Conservation (phyloP, 164 flowering plant genomes). For the Echeveria elegans region DNA sequence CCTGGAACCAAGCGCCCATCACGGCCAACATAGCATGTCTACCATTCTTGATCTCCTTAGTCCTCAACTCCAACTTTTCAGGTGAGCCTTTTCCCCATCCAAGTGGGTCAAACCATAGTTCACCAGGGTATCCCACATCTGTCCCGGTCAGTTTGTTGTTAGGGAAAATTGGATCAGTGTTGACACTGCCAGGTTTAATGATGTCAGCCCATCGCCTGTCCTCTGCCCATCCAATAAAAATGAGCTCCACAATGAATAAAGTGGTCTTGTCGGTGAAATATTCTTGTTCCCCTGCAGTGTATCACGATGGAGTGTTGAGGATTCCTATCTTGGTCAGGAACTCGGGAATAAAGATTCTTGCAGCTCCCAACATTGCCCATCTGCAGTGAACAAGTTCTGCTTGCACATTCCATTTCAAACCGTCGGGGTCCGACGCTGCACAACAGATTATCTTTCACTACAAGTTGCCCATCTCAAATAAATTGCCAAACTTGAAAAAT, state of each 20-base stretch:
- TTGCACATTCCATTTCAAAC: slow-evolving; percentile 76
- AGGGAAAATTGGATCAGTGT: slow-evolving; percentile 97
- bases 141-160: slow-evolving; percentile 98
- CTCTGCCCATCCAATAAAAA: slow-evolving; percentile 94
- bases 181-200: slow-evolving; percentile 87
- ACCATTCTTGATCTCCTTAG: slow-evolving; percentile 95
- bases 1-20: slow-evolving; percentile 98
- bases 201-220: slow-evolving; percentile 84
- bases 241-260: slow-evolving; percentile 73
- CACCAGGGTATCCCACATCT: slow-evolving; percentile 97
- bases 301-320: slow-evolving; percentile 97
- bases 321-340: slow-evolving; percentile 83
- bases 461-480: not conserved
- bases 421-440: slow-evolving; percentile 88
- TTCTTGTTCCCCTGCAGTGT: slow-evolving; percentile 86
- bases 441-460: not conserved
- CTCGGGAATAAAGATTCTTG: slow-evolving; percentile 97
- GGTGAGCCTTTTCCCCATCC: slow-evolving; percentile 90
- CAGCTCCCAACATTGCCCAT: slow-evolving; percentile 99
- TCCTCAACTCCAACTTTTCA: slow-evolving; percentile 76
- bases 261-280: slow-evolving; percentile 98
- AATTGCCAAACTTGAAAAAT: not conserved
- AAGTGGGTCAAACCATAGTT: slow-evolving; percentile 93
- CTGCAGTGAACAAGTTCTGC: slow-evolving; percentile 95
- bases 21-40: slow-evolving; percentile 96